These are phyloP conservation scores for Suillus tomentosus DNA, from an alignment of 768 basidiomycete genomes.

Conservation along the genomic window DNA sequence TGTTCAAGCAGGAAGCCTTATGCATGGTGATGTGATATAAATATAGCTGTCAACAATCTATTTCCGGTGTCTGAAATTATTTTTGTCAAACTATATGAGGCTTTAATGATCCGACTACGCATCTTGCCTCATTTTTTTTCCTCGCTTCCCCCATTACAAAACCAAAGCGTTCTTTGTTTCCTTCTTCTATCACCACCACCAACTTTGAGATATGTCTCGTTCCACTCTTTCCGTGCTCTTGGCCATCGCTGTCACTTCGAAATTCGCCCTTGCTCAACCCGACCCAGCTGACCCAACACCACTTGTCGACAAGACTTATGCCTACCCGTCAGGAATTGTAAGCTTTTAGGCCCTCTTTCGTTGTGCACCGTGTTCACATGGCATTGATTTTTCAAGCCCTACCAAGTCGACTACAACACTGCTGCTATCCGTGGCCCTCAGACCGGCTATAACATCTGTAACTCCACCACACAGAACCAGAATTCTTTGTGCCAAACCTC, in stretches of 20 bases:
- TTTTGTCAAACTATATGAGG: constrained; percentile 5
- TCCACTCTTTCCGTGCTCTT: constrained; percentile 47
- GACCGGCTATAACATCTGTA: constrained; percentile 66
- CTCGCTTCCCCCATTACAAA: background rate
- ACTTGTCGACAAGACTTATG: constrained; percentile 45
- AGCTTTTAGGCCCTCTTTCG: constrained; percentile 14
- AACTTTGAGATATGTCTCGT: constrained; percentile 44
- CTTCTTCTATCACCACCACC: background rate
- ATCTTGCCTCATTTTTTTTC: constrained; percentile 4
- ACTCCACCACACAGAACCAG: constrained; percentile 65
- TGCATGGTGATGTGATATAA: background rate
- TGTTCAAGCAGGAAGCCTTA: no score
- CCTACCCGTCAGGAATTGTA: constrained; percentile 46
- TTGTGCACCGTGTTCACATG: background rate
- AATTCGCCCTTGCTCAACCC: constrained; percentile 31
- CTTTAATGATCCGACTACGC: background rate
- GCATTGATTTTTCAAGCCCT: constrained; percentile 40
- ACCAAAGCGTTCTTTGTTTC: background rate
- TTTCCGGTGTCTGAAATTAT: constrained; percentile 12
- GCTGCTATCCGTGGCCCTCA: constrained; percentile 56
- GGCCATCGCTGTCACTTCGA: constrained; percentile 31
- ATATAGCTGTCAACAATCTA: background rate
- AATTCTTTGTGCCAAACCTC: constrained; percentile 69
- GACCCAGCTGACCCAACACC: constrained; percentile 50
- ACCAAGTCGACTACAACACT: constrained; percentile 48